These are phyloP conservation scores for Salvia splendens DNA, from an alignment of 257 asterid genomes.

Conservation along the genomic window DNA sequence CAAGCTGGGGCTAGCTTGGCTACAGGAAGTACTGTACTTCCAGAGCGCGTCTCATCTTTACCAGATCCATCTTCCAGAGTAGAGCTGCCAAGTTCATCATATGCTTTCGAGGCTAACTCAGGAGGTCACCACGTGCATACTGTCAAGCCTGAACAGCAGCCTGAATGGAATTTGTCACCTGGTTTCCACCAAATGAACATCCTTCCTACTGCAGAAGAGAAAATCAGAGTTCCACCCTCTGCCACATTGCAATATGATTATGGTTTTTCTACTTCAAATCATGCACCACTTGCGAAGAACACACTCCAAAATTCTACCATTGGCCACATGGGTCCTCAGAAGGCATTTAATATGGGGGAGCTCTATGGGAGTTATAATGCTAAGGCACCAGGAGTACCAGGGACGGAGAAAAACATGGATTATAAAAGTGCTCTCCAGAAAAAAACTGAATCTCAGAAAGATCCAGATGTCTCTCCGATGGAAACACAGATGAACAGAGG, in stretches of 20 bases:
- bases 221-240: conserved; percentile 33
- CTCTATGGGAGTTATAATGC: conserved; percentile 39
- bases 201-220: conserved; percentile 41
- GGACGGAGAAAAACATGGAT: conserved; percentile 41
- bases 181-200: conserved; percentile 39
- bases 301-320: conserved; percentile 39
- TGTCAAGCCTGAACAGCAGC: conserved; percentile 46
- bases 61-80: conserved; percentile 49
- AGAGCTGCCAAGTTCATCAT: conserved; percentile 44
- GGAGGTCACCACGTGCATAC: conserved; percentile 43
- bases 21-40: conserved; percentile 37
- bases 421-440: conserved; percentile 42
- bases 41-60: conserved; percentile 41
- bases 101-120: conserved; percentile 38
- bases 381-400: conserved; percentile 40
- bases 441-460: conserved; percentile 46
- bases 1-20: conserved; percentile 41
- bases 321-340: conserved; percentile 42
- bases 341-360: conserved; percentile 42
- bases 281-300: conserved; percentile 44
- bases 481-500: conserved; percentile 56
- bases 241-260: conserved; percentile 40
- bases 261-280: conserved; percentile 47
- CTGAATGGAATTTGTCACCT: conserved; percentile 49
- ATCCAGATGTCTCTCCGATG: conserved; percentile 43